A percentile compares a stretch with the other conserved stretches of the same genome.
phyloP scores from a whole-genome alignment of 345 rosid species.

The Jatropha curcas region DNA sequence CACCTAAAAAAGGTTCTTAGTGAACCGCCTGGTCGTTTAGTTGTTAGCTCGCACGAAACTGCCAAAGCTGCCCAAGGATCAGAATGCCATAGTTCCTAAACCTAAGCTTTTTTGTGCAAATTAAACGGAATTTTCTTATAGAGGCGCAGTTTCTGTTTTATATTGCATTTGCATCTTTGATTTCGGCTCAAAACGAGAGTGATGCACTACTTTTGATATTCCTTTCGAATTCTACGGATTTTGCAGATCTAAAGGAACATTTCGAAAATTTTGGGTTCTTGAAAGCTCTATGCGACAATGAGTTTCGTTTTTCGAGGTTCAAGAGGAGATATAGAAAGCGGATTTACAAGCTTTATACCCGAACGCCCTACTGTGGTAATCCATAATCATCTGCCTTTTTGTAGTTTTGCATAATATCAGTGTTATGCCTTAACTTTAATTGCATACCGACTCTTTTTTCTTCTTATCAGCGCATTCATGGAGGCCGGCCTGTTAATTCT shows the following conservation, averaged over 20 bases:
- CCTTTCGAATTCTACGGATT: slow-evolving; percentile 13
- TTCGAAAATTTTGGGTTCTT: neutral
- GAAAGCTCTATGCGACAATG: slow-evolving; percentile 38
- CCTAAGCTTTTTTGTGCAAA: no score
- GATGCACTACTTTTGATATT: no score
- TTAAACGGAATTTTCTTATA: no score
- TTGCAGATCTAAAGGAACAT: slow-evolving; percentile 1
- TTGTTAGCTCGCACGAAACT: no score
- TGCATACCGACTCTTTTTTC: neutral
- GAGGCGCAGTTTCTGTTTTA: no score
- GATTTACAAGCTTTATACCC: slow-evolving; percentile 62
- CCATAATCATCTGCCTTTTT: neutral
- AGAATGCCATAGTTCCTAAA: no score
- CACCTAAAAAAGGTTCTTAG: no score
- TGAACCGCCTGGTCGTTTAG: no score
- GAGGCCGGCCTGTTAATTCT: slow-evolving; percentile 75
- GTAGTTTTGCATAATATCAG: neutral
- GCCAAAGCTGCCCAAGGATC: no score
- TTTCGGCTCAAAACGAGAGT: no score
- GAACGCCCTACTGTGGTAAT: slow-evolving; percentile 74
- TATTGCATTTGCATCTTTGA: no score
- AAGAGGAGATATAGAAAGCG: slow-evolving; percentile 81
- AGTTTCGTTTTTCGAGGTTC: slow-evolving; percentile 85
- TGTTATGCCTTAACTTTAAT: neutral
- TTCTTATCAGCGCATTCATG: slow-evolving; percentile 70